Base-by-base conservation (phyloP, 352 stramenopile species). In the Globisporangium barbulae region DNA sequence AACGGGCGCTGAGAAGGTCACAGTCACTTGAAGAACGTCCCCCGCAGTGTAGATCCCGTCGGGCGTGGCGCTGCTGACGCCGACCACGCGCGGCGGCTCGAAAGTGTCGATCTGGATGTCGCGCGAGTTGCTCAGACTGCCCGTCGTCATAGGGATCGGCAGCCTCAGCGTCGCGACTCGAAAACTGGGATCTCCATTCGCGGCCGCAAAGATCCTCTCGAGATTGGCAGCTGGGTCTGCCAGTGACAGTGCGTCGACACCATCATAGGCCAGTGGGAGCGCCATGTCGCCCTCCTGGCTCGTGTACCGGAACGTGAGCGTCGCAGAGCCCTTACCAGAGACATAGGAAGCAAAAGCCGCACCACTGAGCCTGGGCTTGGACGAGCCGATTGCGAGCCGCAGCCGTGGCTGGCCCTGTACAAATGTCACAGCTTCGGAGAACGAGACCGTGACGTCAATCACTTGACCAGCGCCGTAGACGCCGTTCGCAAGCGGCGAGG, bases 71-170 rank as follows among this genome's bases (percentile, higher is more conserved):
- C 71, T 87, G 0, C 71, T 69, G 3, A 94, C 83, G 3, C 66
- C 59, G 2, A 90, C 45, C 5, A 92, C 73, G 12, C 73, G 69
- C 12, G 82, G 83, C 6, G 76, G 74, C n/a, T 88, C 79, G 0
- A 74, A 53, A 0, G 76, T 88, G 39, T 92, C 81, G 25, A 94
- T 76, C 9, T 78, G 75, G 48, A 94, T 83, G 41, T 89, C 74
- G 5, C 75, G 70, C n/a, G 78, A 81, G 19, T 82, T 84, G 35
- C 82, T 91, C 6, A 93, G 55, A 62, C 80, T 91, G 8, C 72
- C 78, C 0, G 72, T 82, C 2, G 72, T 21, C 22, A 68, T 61
- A 1, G 80, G 72, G 2, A 65, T 30, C 13, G 84, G 84, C 4
- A 93, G 61, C 0, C 75, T 68, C 8, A 88, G 52, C 8, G 80